Evolutionary conservation across 2,329 filamentous ascomycete genomes (phyloP), one percentile per base, ranked within the genome.

Genomic region (Fusarium humuli): DNA sequence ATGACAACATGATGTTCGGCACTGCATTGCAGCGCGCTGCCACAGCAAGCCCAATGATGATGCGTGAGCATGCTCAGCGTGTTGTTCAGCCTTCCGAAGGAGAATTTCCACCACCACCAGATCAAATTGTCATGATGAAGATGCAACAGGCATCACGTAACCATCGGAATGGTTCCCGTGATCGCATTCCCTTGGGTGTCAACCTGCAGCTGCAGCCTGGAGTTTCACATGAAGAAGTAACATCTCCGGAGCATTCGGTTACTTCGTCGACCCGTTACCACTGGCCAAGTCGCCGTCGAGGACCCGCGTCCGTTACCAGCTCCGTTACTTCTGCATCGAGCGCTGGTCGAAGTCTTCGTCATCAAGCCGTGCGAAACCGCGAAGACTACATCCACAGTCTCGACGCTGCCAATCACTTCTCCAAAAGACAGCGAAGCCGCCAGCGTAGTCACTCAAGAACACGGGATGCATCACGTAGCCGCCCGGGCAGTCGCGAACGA

Each of bases 321-420:
- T 88, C 87, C 7, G 81, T 87, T 30, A 87, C 87, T 3, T 89
- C 88, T 23, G 81, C 80, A 30, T 88, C 86, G 0, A 88, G 85
- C 56, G 80, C 83, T 27, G 81, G 82, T 20, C 82, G 84, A 61
- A 85, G 84, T 72, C 76, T 87, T 67, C 83, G 89, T 14, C 70
- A 84, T 58, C 85, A 82, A 55, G 69, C 71, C 67, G 83, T 79
- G 50, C 87, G 90, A 67, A 93, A 89, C 69, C 87, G 93, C 37
- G 92, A 97, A 72, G 90, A 94, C 69, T 97, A 96, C 76, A 94
- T 97, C 69, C 93, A 90, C 80, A 96, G 93, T 77, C 82, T 97
- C 2, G 94, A 97, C 34, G 88, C 93, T 53, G 92, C 93, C 12
- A 89, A 90, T 60, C 87, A 89, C 63, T 89, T 90, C 75, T 82